Evolutionary conservation across 768 basidiomycete genomes (phyloP), one percentile per base, ranked within the genome.

Genomic region (Lentinula raphanica): DNA sequence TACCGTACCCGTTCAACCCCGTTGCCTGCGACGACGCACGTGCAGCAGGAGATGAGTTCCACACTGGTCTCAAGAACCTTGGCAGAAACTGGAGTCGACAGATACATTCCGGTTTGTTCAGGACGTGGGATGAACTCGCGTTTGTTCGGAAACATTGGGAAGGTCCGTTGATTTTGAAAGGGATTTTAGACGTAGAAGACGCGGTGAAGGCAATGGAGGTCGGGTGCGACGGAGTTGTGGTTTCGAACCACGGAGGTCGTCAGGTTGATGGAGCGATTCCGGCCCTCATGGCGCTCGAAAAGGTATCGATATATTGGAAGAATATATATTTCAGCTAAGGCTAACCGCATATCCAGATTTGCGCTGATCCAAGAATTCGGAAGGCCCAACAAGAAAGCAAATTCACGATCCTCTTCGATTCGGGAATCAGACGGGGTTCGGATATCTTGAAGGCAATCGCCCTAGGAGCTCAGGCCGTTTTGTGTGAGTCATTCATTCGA

Each of bases 401-500:
- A 57, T 62, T 79, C 39, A 74, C 74, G 2, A 66, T 81, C 36
- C 61, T 82, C 6, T 79, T 72, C 59, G 69, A 71, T 62, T 80
- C 73, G 44, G 83, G 85, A 4, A 78, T 85, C 44, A 73, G 84
- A 39, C 76, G 75, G 3, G 84, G 79, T 5, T 73, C 78, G 25
- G 84, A 85, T 51, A 68, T 84, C 25, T 71, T 81, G 56, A 78
- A 80, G 61, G 84, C 84, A 1, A 69, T 84, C 15, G 83, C 83
- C 0, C 68, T 85, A 9, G 42, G 42, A 21, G 46, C 46, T 5
- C 29, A 31, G 12, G 29, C 27, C 29, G 46, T 48, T 28, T 29
- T 48, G 29, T n/a, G 46, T 9, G 83, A 84, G 46, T 29, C 13
- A 15, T 9, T 29, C 27, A 17, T 48, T 29, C 25, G 46, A 13